Base-by-base conservation (phyloP, 2,329 filamentous ascomycete genomes). In the Ophiostoma himal-ulmi region DNA sequence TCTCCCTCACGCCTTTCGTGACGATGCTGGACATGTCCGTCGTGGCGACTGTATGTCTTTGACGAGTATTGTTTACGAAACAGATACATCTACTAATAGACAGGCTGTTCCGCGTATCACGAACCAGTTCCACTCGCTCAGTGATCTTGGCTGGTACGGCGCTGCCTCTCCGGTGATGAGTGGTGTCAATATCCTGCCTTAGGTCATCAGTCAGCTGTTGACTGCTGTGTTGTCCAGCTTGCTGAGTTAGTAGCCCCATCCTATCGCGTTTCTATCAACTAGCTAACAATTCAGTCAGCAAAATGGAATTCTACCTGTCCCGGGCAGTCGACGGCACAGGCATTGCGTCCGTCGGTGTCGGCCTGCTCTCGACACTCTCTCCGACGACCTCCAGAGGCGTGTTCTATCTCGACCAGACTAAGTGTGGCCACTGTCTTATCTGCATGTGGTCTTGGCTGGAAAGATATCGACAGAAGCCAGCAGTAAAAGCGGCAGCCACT, bases 111-210 rank as follows among this genome's bases (percentile, higher is more conserved):
- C 52, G 8, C n/a, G 22, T 11, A 57, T 57, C 52, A 71, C 70
- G 22, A 67, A 71, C 64, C 30, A 71, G 30, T 71, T 71, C n/a
- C 70, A 71, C 36, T 71, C 70, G 14, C 68, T 71, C 30, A 52
- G 62, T n/a, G 70, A 71, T 26, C 57, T 71, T 10, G 74, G 74
- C 6, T 76, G 75, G 75, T 77, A 77, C 57, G 71, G 70, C 5
- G 73, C 69, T 34, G 74, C 74, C 17, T 22, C n/a, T 11, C n/a
- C 52, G 3, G 22, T 57, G n/a, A 57, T 57, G 52, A 57, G 52
- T 13, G 52, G 52, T 22, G 52, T 57, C 7, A 22, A 57, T n/a
- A 22, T 57, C 52, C n/a, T 57, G n/a, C n/a, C 52, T 3, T 8
- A 22, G n/a, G 14, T 57, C 52, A 22, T 57, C n/a, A 22, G n/a